Percentiles rank a stretch among this genome's conserved stretches.
These are phyloP conservation scores for Globisporangium yorkense DNA, from an alignment of 352 stramenopile genomes.

Conservation along the genomic window DNA sequence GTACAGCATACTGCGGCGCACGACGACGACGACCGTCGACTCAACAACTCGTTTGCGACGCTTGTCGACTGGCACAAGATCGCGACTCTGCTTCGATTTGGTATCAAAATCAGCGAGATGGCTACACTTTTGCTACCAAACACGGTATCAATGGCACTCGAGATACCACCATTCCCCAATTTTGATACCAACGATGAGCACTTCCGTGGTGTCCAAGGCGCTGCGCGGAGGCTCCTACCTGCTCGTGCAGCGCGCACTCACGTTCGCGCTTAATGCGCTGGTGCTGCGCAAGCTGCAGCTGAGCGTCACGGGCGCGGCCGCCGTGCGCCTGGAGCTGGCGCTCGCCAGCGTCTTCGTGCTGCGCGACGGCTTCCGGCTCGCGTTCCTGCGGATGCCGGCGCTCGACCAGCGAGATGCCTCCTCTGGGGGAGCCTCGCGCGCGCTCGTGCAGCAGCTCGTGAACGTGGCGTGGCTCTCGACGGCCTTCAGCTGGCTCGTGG, in stretches of 20 bases:
- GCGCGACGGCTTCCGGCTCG: slow-evolving; percentile 85
- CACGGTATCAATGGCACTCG: too few relatives aligned
- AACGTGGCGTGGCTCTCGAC: slow-evolving; percentile 80
- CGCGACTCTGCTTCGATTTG: too few relatives aligned
- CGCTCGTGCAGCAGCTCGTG: slow-evolving; percentile 53
- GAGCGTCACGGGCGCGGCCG: slow-evolving; percentile 72
- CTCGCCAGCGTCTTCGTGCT: slow-evolving; percentile 87
- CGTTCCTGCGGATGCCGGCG: slow-evolving; percentile 75
- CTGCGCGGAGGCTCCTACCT: slow-evolving; percentile 66
- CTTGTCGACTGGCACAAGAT: too few relatives aligned
- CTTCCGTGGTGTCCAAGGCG: slow-evolving; percentile 35
- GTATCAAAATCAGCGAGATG: too few relatives aligned
- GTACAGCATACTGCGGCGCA: too few relatives aligned
- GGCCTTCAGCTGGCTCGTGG: slow-evolving; percentile 46
- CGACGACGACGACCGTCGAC: too few relatives aligned
- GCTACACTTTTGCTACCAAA: too few relatives aligned
- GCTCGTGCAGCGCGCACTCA: slow-evolving; percentile 81
- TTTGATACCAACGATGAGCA: too few relatives aligned
- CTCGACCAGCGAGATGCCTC: slow-evolving; percentile 25
- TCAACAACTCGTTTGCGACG: too few relatives aligned
- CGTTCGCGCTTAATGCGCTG: slow-evolving; percentile 82
- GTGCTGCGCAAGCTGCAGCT: slow-evolving; percentile 69
- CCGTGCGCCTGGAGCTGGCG: slow-evolving; percentile 85
- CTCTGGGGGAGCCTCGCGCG: background rate
- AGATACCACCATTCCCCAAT: too few relatives aligned